phyloP scores from a whole-genome alignment of 2,329 filamentous ascomycete genomes.

The Aspergillus sp. region DNA sequence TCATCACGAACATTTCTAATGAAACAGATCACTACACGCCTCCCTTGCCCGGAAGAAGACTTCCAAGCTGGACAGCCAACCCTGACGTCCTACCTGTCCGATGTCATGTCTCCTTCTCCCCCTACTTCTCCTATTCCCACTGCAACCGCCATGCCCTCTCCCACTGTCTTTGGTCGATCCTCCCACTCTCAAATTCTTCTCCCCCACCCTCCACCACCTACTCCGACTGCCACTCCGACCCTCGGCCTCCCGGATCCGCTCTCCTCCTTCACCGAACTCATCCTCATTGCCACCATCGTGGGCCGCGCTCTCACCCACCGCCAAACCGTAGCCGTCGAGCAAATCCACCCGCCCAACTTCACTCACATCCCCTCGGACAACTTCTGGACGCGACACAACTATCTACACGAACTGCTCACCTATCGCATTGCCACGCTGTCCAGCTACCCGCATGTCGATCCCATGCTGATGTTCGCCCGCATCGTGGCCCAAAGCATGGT shows the following conservation, averaged over 20 bases:
- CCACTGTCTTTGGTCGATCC: neutral
- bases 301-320: constrained; percentile 22
- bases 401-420: constrained; percentile 21
- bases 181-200: constrained; percentile 4
- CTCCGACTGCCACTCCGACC: too few species aligned
- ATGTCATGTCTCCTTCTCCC: constrained; percentile 27
- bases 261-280: constrained; percentile 36
- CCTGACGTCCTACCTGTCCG: constrained; percentile 32
- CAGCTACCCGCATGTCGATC: constrained; percentile 16
- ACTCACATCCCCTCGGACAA: constrained; percentile 6
- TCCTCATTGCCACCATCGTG: constrained; percentile 35
- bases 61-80: constrained; percentile 39
- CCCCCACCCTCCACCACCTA: neutral
- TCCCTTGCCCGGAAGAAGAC: constrained; percentile 38
- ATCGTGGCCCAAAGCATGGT: constrained; percentile 23
- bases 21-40: constrained; percentile 36
- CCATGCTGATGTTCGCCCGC: constrained; percentile 23
- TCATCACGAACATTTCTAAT: neutral
- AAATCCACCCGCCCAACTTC: constrained; percentile 5
- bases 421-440: constrained; percentile 20
- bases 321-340: constrained; percentile 19
- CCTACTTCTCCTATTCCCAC: neutral
- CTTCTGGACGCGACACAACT: constrained; percentile 22
- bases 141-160: neutral
- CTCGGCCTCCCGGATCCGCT: constrained; percentile 13